Percentiles rank a stretch among this genome's conserved stretches.
Conservation (phyloP, 2,329 filamentous ascomycete genomes). For the Stachybotrys chartarum region DNA sequence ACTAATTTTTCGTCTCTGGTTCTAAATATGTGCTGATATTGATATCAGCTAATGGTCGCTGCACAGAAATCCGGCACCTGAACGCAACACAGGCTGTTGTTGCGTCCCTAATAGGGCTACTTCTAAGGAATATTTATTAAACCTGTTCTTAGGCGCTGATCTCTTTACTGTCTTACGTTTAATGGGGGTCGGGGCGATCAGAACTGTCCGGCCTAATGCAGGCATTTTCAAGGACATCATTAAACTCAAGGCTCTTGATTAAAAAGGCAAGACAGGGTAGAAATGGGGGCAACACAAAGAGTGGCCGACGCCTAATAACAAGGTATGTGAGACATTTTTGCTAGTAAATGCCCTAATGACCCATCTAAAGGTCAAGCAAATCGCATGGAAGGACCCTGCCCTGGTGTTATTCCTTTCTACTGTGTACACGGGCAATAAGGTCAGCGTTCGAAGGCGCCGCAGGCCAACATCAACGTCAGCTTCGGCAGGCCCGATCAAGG, state of each 20-base stretch:
- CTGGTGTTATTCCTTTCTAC: not conserved
- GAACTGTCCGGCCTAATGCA: not conserved
- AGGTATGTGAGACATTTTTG: not conserved
- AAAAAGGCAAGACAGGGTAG: not conserved
- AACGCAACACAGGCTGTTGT: no score
- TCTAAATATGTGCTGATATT: not conserved
- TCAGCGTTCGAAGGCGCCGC: not conserved
- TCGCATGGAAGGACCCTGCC: not conserved
- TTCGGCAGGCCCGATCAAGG: not conserved
- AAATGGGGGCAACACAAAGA: not conserved
- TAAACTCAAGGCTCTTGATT: not conserved
- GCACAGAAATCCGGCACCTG: not conserved
- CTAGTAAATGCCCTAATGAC: not conserved
- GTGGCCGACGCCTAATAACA: not conserved
- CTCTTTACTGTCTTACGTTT: not conserved
- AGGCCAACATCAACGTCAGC: not conserved
- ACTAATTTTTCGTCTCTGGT: not conserved
- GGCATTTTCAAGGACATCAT: not conserved
- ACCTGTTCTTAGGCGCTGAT: not conserved
- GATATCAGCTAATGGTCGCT: conserved; percentile 1
- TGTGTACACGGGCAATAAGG: not conserved
- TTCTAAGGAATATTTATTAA: not conserved
- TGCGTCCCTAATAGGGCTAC: no score
- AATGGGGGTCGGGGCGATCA: not conserved
- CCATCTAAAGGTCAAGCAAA: not conserved